Evolutionary conservation across 2,329 filamentous ascomycete species (phyloP).

Genomic region (Magnaporthiopsis poae): DNA sequence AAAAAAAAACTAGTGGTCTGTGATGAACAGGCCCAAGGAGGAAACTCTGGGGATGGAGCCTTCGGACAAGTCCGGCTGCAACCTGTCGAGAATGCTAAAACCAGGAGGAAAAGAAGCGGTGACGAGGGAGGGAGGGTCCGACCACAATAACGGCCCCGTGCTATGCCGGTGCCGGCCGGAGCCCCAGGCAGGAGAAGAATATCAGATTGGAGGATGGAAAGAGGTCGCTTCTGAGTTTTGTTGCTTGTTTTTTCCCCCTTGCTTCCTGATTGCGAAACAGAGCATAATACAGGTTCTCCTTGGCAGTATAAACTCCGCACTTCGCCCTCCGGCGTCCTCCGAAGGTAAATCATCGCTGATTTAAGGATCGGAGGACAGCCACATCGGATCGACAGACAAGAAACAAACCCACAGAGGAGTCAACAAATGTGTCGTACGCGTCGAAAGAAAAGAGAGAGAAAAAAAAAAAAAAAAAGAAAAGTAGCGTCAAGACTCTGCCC

Average conservation of each 20-base stretch:
- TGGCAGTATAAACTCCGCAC: background rate
- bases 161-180: background rate
- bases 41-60: background rate
- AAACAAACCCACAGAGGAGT: background rate
- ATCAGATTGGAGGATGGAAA: background rate
- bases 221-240: background rate
- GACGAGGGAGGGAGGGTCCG: background rate
- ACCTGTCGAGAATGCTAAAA: background rate
- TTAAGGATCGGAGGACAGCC: background rate
- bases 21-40: background rate
- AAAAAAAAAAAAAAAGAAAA: too few species aligned
- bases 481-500: background rate
- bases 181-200: too few species aligned
- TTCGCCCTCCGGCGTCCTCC: background rate
- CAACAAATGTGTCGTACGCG: background rate
- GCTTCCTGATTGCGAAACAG: background rate
- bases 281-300: background rate
- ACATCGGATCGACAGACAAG: background rate
- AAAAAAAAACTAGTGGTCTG: background rate
- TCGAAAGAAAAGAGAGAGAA: background rate
- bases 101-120: background rate
- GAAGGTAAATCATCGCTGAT: background rate
- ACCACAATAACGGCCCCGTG: background rate
- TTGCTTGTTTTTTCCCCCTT: background rate
- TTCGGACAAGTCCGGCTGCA: constrained; percentile 6